Evolutionary conservation across 805 yeast species (phyloP), one percentile per base, ranked within the genome.

Genomic region (Myxozyma neotropica): DNA sequence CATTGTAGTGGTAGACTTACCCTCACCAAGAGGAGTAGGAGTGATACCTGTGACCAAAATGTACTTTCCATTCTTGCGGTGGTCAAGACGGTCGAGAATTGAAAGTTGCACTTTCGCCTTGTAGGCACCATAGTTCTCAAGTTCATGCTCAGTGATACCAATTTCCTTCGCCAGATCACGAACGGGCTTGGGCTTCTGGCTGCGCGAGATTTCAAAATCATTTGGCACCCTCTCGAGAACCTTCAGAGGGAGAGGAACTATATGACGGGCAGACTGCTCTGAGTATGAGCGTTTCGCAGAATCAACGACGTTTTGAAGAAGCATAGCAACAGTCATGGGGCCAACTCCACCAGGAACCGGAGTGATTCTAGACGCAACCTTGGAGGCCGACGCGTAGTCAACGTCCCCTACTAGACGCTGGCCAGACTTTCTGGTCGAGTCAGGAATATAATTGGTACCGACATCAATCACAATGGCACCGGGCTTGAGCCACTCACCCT

Each of bases 311-410:
- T 94, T 93, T 64, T 87, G 83, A 63, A 92, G 82, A 61, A 93
- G 83, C 97, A 92, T 91, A 42, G 96, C 96, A 48, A 93, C 97
- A 29, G 99, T 93, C 98, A 93, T 93, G 65, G 99, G 99, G 40
- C 99, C 99, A 63, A 93, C 98, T 69, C 98, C 98, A 72, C 98
- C 98, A 31, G 99, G 99, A 57, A 93, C 99, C n/a, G 99, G 99
- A 4, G 98, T 92, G 64, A 94, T 82, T 67, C 80, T 82, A 8
- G 85, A 76, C 2, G 92, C 94, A 55, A 79, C 80, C 53, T 77
- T 72, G 57, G 79, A 74, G 54, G 89, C 92, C 27, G 84, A 77
- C 55, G 78, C 87, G 70, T 80, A 93, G 69, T 92, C 97, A 44
- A 90, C 97, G 73, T 93, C 99, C 64, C 99, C 99, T 15, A 89